Conservation (phyloP, 208 protist species). For the Crithidia expoeki region DNA sequence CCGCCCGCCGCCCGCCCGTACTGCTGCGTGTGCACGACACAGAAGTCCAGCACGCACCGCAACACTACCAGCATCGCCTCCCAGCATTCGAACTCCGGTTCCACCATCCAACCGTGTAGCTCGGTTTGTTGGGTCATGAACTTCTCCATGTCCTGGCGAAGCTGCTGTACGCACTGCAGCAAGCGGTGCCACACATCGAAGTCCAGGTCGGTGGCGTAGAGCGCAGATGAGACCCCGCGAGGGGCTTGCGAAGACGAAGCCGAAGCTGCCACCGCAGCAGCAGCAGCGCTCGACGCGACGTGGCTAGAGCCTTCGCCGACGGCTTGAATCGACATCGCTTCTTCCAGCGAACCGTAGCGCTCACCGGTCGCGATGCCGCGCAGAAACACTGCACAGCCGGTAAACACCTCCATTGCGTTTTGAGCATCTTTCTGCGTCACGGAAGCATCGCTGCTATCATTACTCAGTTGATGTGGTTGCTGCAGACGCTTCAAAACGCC, state of each 20-base stretch:
- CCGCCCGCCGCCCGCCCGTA: slow-evolving; percentile 37
- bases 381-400: slow-evolving; percentile 72
- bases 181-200: slow-evolving; percentile 63
- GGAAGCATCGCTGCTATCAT: background rate
- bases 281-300: background rate
- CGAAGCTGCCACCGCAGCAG: slow-evolving; percentile 1
- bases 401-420: slow-evolving; percentile 81
- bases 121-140: slow-evolving; percentile 54
- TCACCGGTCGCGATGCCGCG: slow-evolving; percentile 66
- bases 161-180: slow-evolving; percentile 53
- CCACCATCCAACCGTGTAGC: slow-evolving; percentile 30
- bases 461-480: background rate
- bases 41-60: slow-evolving; percentile 76
- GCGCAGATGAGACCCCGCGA: background rate
- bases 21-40: slow-evolving; percentile 63
- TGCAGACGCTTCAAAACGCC: slow-evolving; percentile 26
- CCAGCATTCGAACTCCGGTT: slow-evolving; percentile 91
- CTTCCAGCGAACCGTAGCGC: slow-evolving; percentile 52
- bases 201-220: slow-evolving; percentile 48
- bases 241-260: no score
- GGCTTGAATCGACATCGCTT: slow-evolving; percentile 43
- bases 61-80: slow-evolving; percentile 74
- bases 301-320: slow-evolving; percentile 30
- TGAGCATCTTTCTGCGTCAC: slow-evolving; percentile 23
- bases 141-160: slow-evolving; percentile 69